Evolutionary conservation across 306 rosid genomes (phyloP).

Genomic region (Trifolium fragiferum): DNA sequence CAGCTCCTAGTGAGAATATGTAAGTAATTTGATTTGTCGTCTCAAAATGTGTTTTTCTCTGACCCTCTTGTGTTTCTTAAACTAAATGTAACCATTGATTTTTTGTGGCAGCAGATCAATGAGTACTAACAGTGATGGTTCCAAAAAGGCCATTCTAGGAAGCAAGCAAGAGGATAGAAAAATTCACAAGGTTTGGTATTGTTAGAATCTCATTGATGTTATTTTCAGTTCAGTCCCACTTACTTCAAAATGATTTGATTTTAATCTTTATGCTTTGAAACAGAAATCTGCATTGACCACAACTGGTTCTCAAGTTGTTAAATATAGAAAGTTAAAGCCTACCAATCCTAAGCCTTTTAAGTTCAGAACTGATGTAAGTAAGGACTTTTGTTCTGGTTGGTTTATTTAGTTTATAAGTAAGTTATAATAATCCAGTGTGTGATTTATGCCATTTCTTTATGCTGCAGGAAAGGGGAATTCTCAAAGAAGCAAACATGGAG

Average conservation of each 20-base stretch:
- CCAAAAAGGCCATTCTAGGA: slow-evolving; percentile 45
- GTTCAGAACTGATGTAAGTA: slow-evolving; percentile 90
- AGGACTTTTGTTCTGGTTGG: slow-evolving; percentile 32
- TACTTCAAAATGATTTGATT: slow-evolving; percentile 20
- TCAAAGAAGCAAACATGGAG: slow-evolving; percentile 84
- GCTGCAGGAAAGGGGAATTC: slow-evolving; percentile 85
- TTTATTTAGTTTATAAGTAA: slow-evolving; percentile 2
- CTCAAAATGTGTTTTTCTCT: background rate
- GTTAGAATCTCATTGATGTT: slow-evolving; percentile 29
- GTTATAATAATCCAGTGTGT: background rate
- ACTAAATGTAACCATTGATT: slow-evolving; percentile 16
- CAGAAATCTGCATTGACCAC: slow-evolving; percentile 52
- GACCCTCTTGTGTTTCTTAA: slow-evolving; percentile 24
- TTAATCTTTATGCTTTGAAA: slow-evolving; percentile 41
- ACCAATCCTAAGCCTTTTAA: slow-evolving; percentile 95
- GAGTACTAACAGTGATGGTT: slow-evolving; percentile 24
- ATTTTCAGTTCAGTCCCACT: background rate
- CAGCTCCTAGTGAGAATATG: slow-evolving; percentile 63
- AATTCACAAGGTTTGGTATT: slow-evolving; percentile 56
- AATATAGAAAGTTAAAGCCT: slow-evolving; percentile 74
- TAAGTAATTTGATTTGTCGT: slow-evolving; percentile 37
- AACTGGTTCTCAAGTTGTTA: slow-evolving; percentile 57
- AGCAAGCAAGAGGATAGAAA: slow-evolving; percentile 58
- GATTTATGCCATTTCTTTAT: slow-evolving; percentile 29
- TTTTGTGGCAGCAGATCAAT: slow-evolving; percentile 49